phyloP scores from a whole-genome alignment of 2,329 filamentous ascomycete species.

The Metarhizium humberi region DNA sequence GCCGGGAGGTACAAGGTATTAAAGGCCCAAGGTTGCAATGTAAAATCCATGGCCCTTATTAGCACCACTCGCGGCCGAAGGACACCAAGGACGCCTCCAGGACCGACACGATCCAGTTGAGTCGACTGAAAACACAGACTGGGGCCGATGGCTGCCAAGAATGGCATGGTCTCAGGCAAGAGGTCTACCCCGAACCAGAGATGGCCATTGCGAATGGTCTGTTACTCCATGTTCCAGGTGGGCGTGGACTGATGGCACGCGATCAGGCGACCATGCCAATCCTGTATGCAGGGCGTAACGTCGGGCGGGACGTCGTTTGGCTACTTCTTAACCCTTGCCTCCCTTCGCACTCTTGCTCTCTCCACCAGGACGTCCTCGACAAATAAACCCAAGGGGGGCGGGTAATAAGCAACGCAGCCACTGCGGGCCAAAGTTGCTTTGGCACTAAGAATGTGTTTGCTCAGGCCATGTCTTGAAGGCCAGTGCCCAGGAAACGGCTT shows the following conservation, averaged over 20 bases:
- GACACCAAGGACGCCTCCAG: background rate
- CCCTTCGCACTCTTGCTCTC: background rate
- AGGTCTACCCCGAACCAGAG: background rate
- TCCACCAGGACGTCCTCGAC: background rate
- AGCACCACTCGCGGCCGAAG: background rate
- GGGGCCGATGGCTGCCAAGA: background rate
- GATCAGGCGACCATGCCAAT: background rate
- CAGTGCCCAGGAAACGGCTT: no score
- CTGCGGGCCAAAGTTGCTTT: background rate
- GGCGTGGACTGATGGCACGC: background rate
- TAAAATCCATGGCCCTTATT: background rate
- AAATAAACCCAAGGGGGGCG: background rate
- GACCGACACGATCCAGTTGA: background rate
- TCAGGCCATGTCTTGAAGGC: no score
- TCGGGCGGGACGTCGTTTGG: background rate
- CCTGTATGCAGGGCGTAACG: background rate
- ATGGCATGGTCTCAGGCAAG: background rate
- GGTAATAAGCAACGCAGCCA: background rate
- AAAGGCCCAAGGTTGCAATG: background rate
- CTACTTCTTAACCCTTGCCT: background rate
- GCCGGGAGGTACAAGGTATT: background rate
- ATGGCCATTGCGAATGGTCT: background rate
- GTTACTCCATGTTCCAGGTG: background rate
- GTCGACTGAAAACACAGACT: background rate
- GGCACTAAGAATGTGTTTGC: background rate